Evolutionary conservation across 495 filamentous ascomycete species (phyloP), one percentile per base, ranked within the genome.

Genomic region (Physcia stellaris): DNA sequence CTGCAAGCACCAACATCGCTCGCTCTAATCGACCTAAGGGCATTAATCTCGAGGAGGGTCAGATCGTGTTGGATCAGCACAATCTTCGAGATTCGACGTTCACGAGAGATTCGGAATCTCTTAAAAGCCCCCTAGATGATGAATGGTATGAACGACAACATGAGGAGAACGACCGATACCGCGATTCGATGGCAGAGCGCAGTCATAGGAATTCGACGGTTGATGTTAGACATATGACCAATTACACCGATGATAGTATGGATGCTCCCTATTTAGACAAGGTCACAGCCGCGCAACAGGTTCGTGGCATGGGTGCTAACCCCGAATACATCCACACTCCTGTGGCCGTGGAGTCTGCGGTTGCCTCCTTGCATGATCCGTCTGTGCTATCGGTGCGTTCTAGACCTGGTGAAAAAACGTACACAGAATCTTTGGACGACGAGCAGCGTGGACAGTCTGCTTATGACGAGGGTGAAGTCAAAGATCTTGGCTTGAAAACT

Each of bases 341-440:
- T 3, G 41, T 68, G n/a, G 79, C 67, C 5, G 78, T 88, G 4
- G 85, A 93, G 56, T 94, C 86, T 23, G 79, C 79, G 17, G 86
- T 94, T 24, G 87, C 86, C 9, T 92, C 85, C 6, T 65, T 95
- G 6, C 71, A 85, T 32, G 82, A 92, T 24, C 80, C 78, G 6
- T 88, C 86, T 2, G 66, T 77, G n/a, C 32, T 85, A 12, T 80
- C 70, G 2, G 53, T 56, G 2, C 62, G 61, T 7, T 79, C 62
- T 26, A 55, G 53, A 30, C 17, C 7, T 6, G 49, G 36, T 4
- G 42, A 53, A 42, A 17, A 48, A 32, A 35, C 50, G 4, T 42
- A 48, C 28, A 37, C 37, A 12, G 41, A 45, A 19, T 53, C 50
- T 21, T 43, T 45, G 7, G 50, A 49, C n/a, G 45, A 44, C 30